Percentiles rank a stretch among this genome's conserved stretches.
These are phyloP conservation scores for Pseudogymnoascus sp. DNA, from an alignment of 2,329 filamentous ascomycete species.

Conservation along the genomic window DNA sequence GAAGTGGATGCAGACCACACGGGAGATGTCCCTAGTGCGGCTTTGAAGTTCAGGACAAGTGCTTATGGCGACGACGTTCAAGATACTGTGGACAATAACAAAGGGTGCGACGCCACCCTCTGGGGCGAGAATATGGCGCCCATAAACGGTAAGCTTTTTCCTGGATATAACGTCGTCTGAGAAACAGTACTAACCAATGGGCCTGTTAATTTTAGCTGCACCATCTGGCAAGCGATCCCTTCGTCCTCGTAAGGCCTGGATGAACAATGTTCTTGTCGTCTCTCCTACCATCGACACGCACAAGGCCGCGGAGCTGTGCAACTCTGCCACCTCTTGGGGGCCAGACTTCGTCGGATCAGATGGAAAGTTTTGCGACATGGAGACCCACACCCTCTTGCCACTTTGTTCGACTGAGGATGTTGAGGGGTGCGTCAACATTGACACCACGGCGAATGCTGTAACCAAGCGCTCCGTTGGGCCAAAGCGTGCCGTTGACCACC, in stretches of 20 bases:
- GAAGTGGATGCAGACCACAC: neutral
- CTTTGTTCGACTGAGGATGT: neutral
- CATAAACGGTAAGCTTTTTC: neutral
- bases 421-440: neutral
- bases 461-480: neutral
- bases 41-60: neutral
- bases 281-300: neutral
- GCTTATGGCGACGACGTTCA: neutral
- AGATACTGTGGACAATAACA: neutral
- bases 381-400: neutral
- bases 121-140: neutral
- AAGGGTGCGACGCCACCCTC: neutral
- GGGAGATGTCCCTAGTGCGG: neutral
- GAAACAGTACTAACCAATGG: neutral
- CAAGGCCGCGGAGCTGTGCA: neutral
- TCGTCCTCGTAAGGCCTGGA: neutral
- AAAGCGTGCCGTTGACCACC: neutral
- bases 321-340: neutral
- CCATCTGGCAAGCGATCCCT: neutral
- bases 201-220: neutral
- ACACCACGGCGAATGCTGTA: neutral
- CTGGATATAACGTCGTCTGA: neutral
- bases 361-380: neutral
- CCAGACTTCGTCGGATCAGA: neutral
- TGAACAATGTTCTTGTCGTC: neutral